Evolutionary conservation across 2,329 filamentous ascomycete genomes (phyloP).

Genomic region (Rhytidhysteron rufulum): DNA sequence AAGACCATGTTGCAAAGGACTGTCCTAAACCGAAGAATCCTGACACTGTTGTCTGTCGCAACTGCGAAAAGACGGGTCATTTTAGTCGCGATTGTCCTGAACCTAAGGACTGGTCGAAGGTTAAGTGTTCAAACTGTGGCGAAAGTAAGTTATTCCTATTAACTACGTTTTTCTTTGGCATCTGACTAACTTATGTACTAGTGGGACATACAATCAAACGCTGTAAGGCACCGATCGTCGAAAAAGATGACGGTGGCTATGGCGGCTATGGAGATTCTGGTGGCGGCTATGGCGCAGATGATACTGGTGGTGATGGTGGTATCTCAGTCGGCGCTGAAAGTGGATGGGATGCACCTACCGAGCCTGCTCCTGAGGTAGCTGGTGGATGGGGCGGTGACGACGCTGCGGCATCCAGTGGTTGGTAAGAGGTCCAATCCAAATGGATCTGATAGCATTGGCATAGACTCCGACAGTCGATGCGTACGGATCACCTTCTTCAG

Average conservation of each 20-base stretch:
- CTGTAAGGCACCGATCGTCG: slow-evolving; percentile 25
- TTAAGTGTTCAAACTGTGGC: slow-evolving; percentile 47
- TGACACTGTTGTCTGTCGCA: slow-evolving; percentile 48
- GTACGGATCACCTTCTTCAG: no score
- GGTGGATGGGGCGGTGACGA: background rate
- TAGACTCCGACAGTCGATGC: no score
- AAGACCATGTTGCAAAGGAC: slow-evolving; percentile 35
- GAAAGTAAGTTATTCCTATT: slow-evolving; percentile 16
- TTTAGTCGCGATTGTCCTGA: slow-evolving; percentile 55
- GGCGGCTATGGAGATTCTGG: slow-evolving; percentile 15
- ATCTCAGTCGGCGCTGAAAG: slow-evolving; percentile 1
- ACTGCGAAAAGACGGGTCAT: slow-evolving; percentile 62
- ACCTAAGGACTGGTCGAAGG: slow-evolving; percentile 50
- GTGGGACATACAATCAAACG: slow-evolving; percentile 31
- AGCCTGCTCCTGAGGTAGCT: background rate
- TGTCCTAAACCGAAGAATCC: slow-evolving; percentile 35
- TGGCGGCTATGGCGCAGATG: slow-evolving; percentile 8
- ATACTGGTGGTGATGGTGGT: slow-evolving; percentile 4
- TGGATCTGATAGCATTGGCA: no score
- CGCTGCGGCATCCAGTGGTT: background rate
- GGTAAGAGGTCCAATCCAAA: no score
- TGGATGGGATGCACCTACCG: slow-evolving; percentile 3
- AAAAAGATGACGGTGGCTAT: slow-evolving; percentile 11
- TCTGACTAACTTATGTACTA: slow-evolving; percentile 1
- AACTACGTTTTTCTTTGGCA: background rate